Percentiles rank a stretch among this genome's conserved stretches.
Evolutionary conservation across 73 alveolate species (phyloP).

Genomic region (Paramecium biaurelia): DNA sequence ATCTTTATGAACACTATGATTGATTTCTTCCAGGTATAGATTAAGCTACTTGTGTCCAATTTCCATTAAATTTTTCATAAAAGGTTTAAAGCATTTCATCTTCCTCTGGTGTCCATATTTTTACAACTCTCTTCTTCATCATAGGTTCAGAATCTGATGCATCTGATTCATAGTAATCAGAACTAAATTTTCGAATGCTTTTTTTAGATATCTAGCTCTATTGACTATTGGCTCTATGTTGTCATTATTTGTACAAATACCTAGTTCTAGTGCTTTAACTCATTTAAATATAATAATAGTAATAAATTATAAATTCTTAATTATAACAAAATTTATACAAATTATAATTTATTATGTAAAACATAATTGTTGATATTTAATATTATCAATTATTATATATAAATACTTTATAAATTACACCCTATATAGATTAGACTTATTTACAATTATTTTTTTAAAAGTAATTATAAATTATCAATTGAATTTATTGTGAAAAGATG

Average conservation of each 20-base stretch:
- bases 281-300: not conserved
- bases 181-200: not conserved
- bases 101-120: slow-evolving; percentile 62
- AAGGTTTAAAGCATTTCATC: slow-evolving; percentile 48
- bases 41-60: slow-evolving; percentile 50
- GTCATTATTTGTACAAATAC: not conserved
- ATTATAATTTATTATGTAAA: not conserved
- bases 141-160: not conserved
- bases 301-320: not conserved
- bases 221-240: not conserved
- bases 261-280: not conserved
- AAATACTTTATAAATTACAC: no score
- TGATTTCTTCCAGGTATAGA: slow-evolving; percentile 57
- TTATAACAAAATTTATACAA: not conserved
- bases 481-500: not conserved
- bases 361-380: not conserved
- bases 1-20: slow-evolving; percentile 61
- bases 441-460: not conserved
- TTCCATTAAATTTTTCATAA: not conserved
- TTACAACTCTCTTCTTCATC: slow-evolving; percentile 54
- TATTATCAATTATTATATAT: no score
- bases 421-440: no score
- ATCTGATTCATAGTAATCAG: slow-evolving; percentile 11
- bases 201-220: not conserved
- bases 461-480: slow-evolving; percentile 62